A percentile compares a stretch with the other conserved stretches of the same genome.
phyloP scores from a whole-genome alignment of 257 asterid genomes.

The Voacanga thouarsii region DNA sequence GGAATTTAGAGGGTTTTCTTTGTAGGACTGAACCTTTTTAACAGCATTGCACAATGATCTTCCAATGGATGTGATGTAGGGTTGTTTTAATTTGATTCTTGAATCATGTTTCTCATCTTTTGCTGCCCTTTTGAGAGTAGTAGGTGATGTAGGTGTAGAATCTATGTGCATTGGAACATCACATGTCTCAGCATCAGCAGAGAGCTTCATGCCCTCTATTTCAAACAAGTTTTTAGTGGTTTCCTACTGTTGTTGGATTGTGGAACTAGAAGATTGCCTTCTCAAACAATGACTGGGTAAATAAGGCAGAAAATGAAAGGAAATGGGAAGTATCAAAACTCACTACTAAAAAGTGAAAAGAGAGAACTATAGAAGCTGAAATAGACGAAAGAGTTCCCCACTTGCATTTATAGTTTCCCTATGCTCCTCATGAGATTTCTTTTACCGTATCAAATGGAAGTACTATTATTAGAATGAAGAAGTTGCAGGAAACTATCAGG shows the following conservation, averaged over 20 bases:
- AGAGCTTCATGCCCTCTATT: conserved; percentile 39
- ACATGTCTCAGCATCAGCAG: conserved; percentile 19
- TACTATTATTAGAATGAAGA: too few relatives aligned
- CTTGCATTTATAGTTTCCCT: too few relatives aligned
- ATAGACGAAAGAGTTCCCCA: too few relatives aligned
- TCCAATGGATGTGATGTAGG: conserved; percentile 50
- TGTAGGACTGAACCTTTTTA: conserved; percentile 75
- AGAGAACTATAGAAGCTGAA: too few relatives aligned
- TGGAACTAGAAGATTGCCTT: conserved; percentile 48
- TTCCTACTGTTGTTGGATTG: conserved; percentile 40
- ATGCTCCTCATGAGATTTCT: too few relatives aligned
- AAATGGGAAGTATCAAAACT: neutral
- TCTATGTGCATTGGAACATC: conserved; percentile 22
- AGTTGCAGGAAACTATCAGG: too few relatives aligned
- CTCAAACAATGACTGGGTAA: conserved; percentile 63
- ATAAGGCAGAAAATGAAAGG: neutral
- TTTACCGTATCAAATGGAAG: too few relatives aligned
- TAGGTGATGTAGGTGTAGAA: conserved; percentile 12
- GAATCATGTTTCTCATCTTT: conserved; percentile 16
- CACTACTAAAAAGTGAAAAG: neutral
- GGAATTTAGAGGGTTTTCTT: conserved; percentile 65
- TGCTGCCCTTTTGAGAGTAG: conserved; percentile 2
- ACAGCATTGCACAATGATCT: conserved; percentile 67
- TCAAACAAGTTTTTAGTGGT: conserved; percentile 46
- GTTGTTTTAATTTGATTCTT: conserved; percentile 25